Percentiles rank a stretch among this genome's conserved stretches.
These are phyloP conservation scores for Goffeauzyma gilvescens DNA, from an alignment of 768 basidiomycete genomes.

Conservation along the genomic window DNA sequence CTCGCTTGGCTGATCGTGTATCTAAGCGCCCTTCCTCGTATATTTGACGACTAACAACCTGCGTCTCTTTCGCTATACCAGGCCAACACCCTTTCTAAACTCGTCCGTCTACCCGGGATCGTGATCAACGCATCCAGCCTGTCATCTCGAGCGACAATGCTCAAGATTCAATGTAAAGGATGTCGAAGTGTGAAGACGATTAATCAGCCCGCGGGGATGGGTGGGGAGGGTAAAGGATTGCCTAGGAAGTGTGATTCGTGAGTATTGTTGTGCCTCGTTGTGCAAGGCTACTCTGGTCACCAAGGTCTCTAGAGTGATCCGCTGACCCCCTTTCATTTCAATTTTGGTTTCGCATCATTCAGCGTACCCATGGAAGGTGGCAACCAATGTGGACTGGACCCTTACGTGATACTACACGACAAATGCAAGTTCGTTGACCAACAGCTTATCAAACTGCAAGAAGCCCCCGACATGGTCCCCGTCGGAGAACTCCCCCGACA, in stretches of 20 bases:
- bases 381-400: slow-evolving; percentile 86
- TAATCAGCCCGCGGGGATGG: slow-evolving; percentile 69
- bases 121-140: slow-evolving; percentile 92
- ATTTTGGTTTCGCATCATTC: neutral
- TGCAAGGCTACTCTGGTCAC: too few species aligned
- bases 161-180: slow-evolving; percentile 79
- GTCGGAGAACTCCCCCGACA: slow-evolving; percentile 94
- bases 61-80: slow-evolving; percentile 8
- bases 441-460: slow-evolving; percentile 88
- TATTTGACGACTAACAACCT: too few species aligned
- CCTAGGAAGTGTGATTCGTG: slow-evolving; percentile 70
- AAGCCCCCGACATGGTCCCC: slow-evolving; percentile 98
- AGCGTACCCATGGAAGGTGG: slow-evolving; percentile 41
- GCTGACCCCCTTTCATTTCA: neutral
- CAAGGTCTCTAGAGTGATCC: too few species aligned
- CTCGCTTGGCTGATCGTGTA: neutral
- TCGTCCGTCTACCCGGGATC: slow-evolving; percentile 91
- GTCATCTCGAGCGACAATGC: slow-evolving; percentile 75
- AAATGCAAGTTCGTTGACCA: slow-evolving; percentile 89
- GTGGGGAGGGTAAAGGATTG: slow-evolving; percentile 62
- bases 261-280: too few species aligned
- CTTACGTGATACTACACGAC: slow-evolving; percentile 84
- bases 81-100: slow-evolving; percentile 79
- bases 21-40: too few species aligned
- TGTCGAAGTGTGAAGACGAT: slow-evolving; percentile 66